Conservation (phyloP, 1,284 basidiomycete species). For the Tilletiopsis washingtonensis region DNA sequence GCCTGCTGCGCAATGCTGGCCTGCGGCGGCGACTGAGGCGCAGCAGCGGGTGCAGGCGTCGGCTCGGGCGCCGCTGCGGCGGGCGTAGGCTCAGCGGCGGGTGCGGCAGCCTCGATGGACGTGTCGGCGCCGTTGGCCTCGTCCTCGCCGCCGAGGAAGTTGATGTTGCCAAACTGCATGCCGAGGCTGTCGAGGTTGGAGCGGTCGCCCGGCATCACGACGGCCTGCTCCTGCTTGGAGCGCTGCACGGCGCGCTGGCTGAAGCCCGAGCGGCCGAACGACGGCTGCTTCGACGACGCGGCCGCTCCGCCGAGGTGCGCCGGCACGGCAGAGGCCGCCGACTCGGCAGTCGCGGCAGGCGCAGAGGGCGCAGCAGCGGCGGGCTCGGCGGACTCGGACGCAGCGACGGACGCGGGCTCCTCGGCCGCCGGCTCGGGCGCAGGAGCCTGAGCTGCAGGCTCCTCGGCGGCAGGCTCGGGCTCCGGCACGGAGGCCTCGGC, state of each 20-base stretch:
- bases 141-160: conserved; percentile 38
- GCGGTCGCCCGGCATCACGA: conserved; percentile 41
- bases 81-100: conserved; percentile 1
- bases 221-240: conserved; percentile 40
- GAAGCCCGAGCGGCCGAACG: conserved; percentile 10
- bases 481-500: not conserved
- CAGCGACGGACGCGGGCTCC: no score
- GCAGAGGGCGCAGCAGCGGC: not conserved
- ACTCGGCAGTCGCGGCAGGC: not conserved
- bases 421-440: no score
- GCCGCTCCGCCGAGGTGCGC: no score
- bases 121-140: conserved; percentile 2
- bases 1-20: not conserved
- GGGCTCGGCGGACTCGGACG: no score
- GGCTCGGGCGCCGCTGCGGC: not conserved
- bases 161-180: conserved; percentile 43
- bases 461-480: conserved; percentile 4
- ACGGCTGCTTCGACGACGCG: no score
- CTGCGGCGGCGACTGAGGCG: not conserved
- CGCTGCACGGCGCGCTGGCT: conserved; percentile 31
- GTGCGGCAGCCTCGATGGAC: conserved; percentile 7
- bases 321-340: no score
- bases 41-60: not conserved
- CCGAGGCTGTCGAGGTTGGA: conserved; percentile 43
- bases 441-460: conserved; percentile 9